phyloP scores from a whole-genome alignment of 2,329 filamentous ascomycete genomes.

The Sporothrix variecibatus region DNA sequence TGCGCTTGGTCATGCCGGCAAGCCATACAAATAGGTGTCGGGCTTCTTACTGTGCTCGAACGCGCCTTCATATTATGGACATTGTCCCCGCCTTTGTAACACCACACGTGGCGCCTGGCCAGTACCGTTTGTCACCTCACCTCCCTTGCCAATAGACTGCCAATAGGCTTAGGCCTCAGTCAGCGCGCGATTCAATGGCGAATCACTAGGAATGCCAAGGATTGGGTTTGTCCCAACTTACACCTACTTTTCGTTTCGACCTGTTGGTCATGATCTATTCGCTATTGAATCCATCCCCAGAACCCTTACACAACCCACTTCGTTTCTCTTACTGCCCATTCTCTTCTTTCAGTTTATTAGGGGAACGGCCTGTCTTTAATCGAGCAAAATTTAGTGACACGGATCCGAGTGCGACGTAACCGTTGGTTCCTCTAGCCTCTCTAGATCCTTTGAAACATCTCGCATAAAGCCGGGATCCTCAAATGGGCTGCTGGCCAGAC shows the following conservation, averaged over 20 bases:
- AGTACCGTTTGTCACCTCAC: background rate
- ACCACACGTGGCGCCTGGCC: background rate
- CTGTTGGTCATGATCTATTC: background rate
- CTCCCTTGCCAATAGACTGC: background rate
- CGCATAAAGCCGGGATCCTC: background rate
- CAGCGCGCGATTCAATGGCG: background rate
- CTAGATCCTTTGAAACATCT: background rate
- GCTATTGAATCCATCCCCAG: background rate
- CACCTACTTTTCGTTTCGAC: background rate
- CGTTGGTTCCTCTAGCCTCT: background rate
- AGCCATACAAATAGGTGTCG: background rate
- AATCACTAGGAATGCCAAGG: background rate
- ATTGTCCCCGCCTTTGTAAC: background rate
- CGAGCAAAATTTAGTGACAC: background rate
- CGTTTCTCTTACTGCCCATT: background rate
- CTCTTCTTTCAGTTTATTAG: background rate
- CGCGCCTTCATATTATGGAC: background rate
- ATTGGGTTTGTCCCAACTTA: background rate
- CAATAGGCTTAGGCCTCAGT: background rate
- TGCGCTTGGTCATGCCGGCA: background rate
- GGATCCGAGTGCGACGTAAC: background rate
- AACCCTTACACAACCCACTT: background rate
- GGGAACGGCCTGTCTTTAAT: background rate
- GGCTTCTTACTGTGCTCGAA: background rate
- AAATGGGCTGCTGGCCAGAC: background rate